phyloP scores from a whole-genome alignment of 164 flowering plant species.

The Brasenia schreberi region DNA sequence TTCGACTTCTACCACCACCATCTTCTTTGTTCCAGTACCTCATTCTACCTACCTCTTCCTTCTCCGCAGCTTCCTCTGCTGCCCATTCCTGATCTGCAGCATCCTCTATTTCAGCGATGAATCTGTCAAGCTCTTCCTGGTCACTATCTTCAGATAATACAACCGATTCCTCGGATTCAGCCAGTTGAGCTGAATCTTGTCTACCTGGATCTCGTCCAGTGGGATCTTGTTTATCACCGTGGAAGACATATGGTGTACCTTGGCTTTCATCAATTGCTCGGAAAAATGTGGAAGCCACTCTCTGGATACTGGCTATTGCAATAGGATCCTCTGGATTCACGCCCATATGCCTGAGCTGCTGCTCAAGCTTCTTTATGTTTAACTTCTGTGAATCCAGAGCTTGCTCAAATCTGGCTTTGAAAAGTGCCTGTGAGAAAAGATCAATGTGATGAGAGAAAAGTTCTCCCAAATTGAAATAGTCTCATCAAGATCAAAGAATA shows the following conservation, averaged over 20 bases:
- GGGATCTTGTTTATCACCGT: slow-evolving; percentile 24
- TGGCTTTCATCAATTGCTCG: slow-evolving; percentile 87
- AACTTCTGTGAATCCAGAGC: slow-evolving; percentile 95
- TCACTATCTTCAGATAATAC: slow-evolving; percentile 53
- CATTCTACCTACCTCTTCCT: slow-evolving; percentile 50
- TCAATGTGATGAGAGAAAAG: too few relatives aligned
- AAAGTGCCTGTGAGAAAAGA: slow-evolving; percentile 62
- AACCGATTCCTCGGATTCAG: slow-evolving; percentile 14
- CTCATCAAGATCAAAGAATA: too few relatives aligned
- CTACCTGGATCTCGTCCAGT: slow-evolving; percentile 12
- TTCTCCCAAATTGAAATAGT: too few relatives aligned
- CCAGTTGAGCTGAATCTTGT: slow-evolving; percentile 2
- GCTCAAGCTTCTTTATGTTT: slow-evolving; percentile 87
- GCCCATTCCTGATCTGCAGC: slow-evolving; percentile 93
- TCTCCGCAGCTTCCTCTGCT: slow-evolving; percentile 78
- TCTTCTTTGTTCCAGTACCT: slow-evolving; percentile 74
- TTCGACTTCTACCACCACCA: slow-evolving; percentile 36
- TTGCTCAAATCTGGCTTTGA: slow-evolving; percentile 97
- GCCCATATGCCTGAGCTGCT: slow-evolving; percentile 76
- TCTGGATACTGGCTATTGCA: slow-evolving; percentile 92
- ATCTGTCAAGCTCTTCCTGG: slow-evolving; percentile 83
- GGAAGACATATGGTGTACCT: slow-evolving; percentile 90
- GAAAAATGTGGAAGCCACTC: slow-evolving; percentile 93
- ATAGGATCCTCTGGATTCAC: slow-evolving; percentile 95
- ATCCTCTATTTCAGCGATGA: slow-evolving; percentile 91